Evolutionary conservation across 2,329 filamentous ascomycete genomes (phyloP).

Genomic region (Tolypocladium guangdongense): DNA sequence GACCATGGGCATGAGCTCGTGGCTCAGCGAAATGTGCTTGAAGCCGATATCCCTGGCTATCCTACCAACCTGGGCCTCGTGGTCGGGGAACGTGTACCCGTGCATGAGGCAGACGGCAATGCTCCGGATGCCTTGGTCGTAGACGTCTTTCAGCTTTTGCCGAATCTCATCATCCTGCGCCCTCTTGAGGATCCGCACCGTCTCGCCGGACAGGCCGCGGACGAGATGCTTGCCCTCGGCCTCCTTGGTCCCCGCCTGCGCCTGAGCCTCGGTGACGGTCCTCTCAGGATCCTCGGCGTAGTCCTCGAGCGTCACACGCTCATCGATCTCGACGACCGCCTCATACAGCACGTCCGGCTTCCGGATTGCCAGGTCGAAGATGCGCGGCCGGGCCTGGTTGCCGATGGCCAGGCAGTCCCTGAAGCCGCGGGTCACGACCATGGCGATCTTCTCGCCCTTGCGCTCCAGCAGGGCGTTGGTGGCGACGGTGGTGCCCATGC

Average conservation of each 20-base stretch:
- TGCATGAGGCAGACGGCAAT: slow-evolving; percentile 59
- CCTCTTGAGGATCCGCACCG: slow-evolving; percentile 52
- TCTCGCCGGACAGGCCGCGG: slow-evolving; percentile 55
- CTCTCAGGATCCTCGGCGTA: slow-evolving; percentile 55
- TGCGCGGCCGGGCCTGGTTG: slow-evolving; percentile 61
- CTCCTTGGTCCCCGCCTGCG: slow-evolving; percentile 20
- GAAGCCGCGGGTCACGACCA: slow-evolving; percentile 63
- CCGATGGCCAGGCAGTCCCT: slow-evolving; percentile 62
- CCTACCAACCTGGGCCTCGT: slow-evolving; percentile 29
- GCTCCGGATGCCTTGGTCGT: slow-evolving; percentile 44
- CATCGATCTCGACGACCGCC: slow-evolving; percentile 61
- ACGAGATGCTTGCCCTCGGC: slow-evolving; percentile 47
- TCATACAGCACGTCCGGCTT: slow-evolving; percentile 61
- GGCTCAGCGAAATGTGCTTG: slow-evolving; percentile 22
- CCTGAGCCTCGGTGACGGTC: neutral
- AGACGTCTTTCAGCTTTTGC: slow-evolving; percentile 47
- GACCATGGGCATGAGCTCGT: slow-evolving; percentile 29
- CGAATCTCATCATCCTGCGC: slow-evolving; percentile 45
- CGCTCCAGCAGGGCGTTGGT: slow-evolving; percentile 67
- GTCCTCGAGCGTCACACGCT: slow-evolving; percentile 63
- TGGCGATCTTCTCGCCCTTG: slow-evolving; percentile 60
- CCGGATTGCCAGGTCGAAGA: slow-evolving; percentile 61
- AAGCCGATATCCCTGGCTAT: slow-evolving; percentile 31
- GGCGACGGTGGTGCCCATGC: slow-evolving; percentile 73
- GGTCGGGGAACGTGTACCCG: slow-evolving; percentile 53